Base-by-base conservation (phyloP, 805 yeast species). In the Suhomyces pyralidae region DNA sequence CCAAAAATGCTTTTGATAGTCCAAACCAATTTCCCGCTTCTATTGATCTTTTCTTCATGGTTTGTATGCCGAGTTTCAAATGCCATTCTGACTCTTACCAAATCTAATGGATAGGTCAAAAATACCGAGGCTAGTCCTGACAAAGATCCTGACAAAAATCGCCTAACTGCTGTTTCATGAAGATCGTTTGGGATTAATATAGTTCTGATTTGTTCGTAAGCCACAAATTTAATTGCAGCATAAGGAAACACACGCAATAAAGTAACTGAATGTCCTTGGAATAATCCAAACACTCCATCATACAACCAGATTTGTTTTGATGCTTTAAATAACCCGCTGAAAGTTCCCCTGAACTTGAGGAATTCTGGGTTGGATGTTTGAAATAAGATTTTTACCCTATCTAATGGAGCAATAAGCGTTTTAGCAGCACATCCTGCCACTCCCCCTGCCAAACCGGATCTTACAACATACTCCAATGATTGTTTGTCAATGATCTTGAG, bases 251-350 rank as follows among this genome's bases (percentile, higher is more conserved):
- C 90, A 56, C 99, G 78, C 43, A 92, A 68, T 48, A 94, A 73
- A 0, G 99, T 94, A 0, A 96, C 97, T 4, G 96, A 89, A 67
- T 94, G 99, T 40, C 99, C 99, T 63, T 93, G 97, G 66, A 84
- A 93, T 51, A 94, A 81, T 1, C 99, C 99, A 43, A 73, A 56
- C 1, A 84, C 46, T 15, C 98, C 98, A 66, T 90, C 94, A 48
- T 73, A 76, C 7, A 60, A 51, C 71, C 82, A 82, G 24, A 94
- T 92, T 52, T 81, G 79, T 34, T 71, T 71, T 0, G 86, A 86
- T 0, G 99, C 98, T 46, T 76, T 73, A 55, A 83, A 77, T 51
- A 94, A 73, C 2, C 99, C 99, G 30, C 72, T 68, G 57, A 88
- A 81, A 0, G 93, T 83, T 14, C 97, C 97, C 7, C 96, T 77